Percentiles rank a stretch among this genome's conserved stretches.
Evolutionary conservation across 139 green algal genomes (phyloP).

Genomic region (Mychonastes homosphaera): DNA sequence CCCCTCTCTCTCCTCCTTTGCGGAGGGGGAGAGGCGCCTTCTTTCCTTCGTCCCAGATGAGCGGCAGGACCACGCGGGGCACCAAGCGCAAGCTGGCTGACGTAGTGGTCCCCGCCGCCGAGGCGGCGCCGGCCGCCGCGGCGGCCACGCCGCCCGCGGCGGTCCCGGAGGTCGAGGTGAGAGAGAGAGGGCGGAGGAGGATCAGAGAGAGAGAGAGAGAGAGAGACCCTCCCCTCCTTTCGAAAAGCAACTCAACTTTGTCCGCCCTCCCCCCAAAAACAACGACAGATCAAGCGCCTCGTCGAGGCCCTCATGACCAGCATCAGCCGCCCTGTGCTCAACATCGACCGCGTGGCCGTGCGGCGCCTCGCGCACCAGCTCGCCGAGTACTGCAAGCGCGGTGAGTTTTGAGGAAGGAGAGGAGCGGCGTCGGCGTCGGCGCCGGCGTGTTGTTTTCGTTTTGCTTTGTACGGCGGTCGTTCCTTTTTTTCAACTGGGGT

Average conservation of each 20-base stretch:
- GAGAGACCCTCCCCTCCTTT: neutral
- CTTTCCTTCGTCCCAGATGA: conserved; percentile 5
- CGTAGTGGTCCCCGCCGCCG: conserved; percentile 1
- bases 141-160: conserved; percentile 7
- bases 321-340: neutral
- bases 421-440: too few relatives aligned
- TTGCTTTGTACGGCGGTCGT: too few relatives aligned
- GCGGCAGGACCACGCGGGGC: conserved; percentile 10
- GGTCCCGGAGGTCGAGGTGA: conserved; percentile 13
- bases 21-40: neutral
- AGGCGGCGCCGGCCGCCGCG: conserved; percentile 6
- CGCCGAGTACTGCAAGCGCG: conserved; percentile 57
- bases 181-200: too few relatives aligned
- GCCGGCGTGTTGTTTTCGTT: too few relatives aligned
- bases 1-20: neutral
- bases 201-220: neutral
- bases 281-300: conserved; percentile 4
- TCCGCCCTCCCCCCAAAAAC: neutral
- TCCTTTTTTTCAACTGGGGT: too few relatives aligned
- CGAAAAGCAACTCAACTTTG: neutral
- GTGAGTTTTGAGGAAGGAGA: conserved; percentile 12
- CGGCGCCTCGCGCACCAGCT: conserved; percentile 41
- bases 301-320: conserved; percentile 3
- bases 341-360: conserved; percentile 29
- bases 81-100: conserved; percentile 41